Evolutionary conservation across 2,329 filamentous ascomycete species (phyloP), one percentile per base, ranked within the genome.

Genomic region (Arthroderma uncinatum): DNA sequence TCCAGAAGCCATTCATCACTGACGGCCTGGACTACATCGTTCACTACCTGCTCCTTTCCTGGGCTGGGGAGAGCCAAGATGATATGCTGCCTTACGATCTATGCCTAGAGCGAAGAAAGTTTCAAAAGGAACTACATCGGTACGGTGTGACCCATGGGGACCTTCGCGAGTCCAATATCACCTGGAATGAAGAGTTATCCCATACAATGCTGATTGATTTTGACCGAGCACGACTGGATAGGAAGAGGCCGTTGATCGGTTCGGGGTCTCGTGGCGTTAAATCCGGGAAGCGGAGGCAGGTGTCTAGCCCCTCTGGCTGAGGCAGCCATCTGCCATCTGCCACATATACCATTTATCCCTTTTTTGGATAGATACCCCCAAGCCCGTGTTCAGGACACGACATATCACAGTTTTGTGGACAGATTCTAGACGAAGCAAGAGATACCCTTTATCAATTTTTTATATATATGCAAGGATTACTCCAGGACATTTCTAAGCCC

Each of bases 111-210:
- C 3, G 1, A 14, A 36, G 28, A 23, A 56, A 52, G 23, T 40
- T 56, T 16, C 40, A 56, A 52, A 25, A 56, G 14, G 30, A 56
- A 37, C 7, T 56, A 25, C 3, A 16, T 14, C 54, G 40, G 37
- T 34, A 48, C 36, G 47, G 56, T 33, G 47, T 57, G 47, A 34
- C 42, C 16, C 47, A 57, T n/a, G 50, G 56, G 9, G 47, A 53
- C 21, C 16, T 54, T 44, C 34, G 34, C 14, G 30, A 34, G 10
- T 2, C 21, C n/a, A 57, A 57, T 57, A 25, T 57, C 23, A 42
- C 36, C 3, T 53, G 47, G 56, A 53, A 30, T 25, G 14, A 5
- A 25, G 34, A 57, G 47, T 9, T 53, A 23, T 53, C 21, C 33
- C 23, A 33, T 4, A 14, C 36, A 33, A 42, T 57, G 56, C n/a